Conservation (phyloP, 225 moss, liverwort and hornwort species). For the Polytrichum commune region DNA sequence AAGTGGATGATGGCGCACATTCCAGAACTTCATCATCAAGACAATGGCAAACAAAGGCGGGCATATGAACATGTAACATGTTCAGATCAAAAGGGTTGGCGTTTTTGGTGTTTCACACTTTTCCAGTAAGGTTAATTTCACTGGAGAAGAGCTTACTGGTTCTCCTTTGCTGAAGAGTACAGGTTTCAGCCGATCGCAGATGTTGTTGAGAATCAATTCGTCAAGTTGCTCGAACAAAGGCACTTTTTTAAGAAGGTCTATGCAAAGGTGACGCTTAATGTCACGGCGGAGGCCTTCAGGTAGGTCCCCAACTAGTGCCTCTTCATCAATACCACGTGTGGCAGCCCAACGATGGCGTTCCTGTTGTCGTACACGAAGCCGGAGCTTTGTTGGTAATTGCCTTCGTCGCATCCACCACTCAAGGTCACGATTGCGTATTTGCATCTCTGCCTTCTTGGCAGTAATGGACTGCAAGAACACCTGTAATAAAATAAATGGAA, state of each 20-base stretch:
- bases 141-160: slow-evolving; percentile 31
- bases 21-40: no score
- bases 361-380: slow-evolving; percentile 55
- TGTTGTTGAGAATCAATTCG: slow-evolving; percentile 55
- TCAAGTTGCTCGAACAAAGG: slow-evolving; percentile 69
- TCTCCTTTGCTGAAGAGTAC: slow-evolving; percentile 65
- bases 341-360: slow-evolving; percentile 79
- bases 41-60: no score
- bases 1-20: no score
- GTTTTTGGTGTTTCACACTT: no score
- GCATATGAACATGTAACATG: no score
- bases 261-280: slow-evolving; percentile 77
- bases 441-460: slow-evolving; percentile 73
- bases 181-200: slow-evolving; percentile 67
- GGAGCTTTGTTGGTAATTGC: slow-evolving; percentile 45
- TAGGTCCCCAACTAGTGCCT: slow-evolving; percentile 53
- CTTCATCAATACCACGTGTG: slow-evolving; percentile 66
- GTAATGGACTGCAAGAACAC: slow-evolving; percentile 72
- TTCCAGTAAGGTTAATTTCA: neutral
- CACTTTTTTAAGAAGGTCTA: slow-evolving; percentile 66
- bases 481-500: slow-evolving; percentile 18
- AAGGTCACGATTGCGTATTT: slow-evolving; percentile 61
- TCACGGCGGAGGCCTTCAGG: slow-evolving; percentile 71
- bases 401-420: slow-evolving; percentile 85
- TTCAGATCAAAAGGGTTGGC: no score